A percentile compares a stretch with the other conserved stretches of the same genome.
These are phyloP conservation scores for Zangia roseola DNA, from an alignment of 768 basidiomycete species.

Conservation along the genomic window DNA sequence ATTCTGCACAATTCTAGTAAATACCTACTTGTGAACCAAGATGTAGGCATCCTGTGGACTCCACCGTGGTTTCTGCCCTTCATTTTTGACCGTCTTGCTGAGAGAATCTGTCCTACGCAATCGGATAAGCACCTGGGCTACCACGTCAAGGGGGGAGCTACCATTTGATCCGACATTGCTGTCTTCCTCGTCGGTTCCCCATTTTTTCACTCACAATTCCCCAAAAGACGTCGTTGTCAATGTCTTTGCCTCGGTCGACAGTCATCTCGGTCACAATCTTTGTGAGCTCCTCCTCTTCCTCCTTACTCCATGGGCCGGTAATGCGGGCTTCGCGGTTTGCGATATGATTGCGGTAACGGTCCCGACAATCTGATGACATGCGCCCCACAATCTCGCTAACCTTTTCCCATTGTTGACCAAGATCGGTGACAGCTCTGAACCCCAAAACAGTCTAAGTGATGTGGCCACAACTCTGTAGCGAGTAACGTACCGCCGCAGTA, in stretches of 20 bases:
- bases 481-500: slow-evolving; percentile 55
- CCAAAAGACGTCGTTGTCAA: slow-evolving; percentile 85
- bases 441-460: slow-evolving; percentile 3
- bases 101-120: slow-evolving; percentile 69
- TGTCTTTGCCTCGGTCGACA: slow-evolving; percentile 63
- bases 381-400: slow-evolving; percentile 69
- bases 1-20: not conserved
- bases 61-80: slow-evolving; percentile 73
- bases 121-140: not conserved
- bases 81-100: slow-evolving; percentile 68
- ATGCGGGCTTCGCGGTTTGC: slow-evolving; percentile 62
- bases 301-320: slow-evolving; percentile 72
- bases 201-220: slow-evolving; percentile 71
- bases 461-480: not conserved
- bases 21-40: slow-evolving; percentile 70
- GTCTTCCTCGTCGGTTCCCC: slow-evolving; percentile 72
- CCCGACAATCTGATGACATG: slow-evolving; percentile 78
- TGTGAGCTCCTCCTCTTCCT: slow-evolving; percentile 75
- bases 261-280: slow-evolving; percentile 76
- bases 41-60: slow-evolving; percentile 73
- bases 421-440: slow-evolving; percentile 60
- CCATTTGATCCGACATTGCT: slow-evolving; percentile 91
- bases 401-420: slow-evolving; percentile 82
- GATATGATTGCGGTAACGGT: slow-evolving; percentile 84
- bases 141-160: slow-evolving; percentile 27